phyloP scores from a whole-genome alignment of 495 filamentous ascomycete species.

The Talaromyces wortmannii region DNA sequence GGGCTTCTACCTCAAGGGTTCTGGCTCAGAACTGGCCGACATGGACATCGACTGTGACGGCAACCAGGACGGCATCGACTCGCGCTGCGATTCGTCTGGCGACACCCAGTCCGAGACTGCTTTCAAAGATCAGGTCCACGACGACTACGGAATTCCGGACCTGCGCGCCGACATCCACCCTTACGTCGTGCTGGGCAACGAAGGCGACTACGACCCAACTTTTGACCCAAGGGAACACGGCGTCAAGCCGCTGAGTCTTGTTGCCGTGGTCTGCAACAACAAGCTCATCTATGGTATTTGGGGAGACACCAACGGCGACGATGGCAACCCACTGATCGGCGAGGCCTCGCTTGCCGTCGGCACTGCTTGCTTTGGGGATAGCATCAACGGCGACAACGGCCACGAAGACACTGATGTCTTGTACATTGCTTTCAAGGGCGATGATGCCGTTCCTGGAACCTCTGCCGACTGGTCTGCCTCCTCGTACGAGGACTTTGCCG shows the following conservation, averaged over 20 bases:
- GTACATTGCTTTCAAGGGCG: conserved; percentile 45
- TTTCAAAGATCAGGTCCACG: conserved; percentile 41
- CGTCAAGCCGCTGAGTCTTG: conserved; percentile 53
- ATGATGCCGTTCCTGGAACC: conserved; percentile 34
- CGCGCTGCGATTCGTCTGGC: conserved; percentile 39
- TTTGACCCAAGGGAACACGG: conserved; percentile 46
- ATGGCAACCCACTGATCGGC: conserved; percentile 27
- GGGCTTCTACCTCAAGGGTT: conserved; percentile 23
- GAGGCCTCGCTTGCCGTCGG: conserved; percentile 49
- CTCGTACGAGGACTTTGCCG: conserved; percentile 34
- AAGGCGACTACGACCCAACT: conserved; percentile 16
- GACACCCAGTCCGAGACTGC: conserved; percentile 42
- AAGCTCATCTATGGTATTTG: conserved; percentile 57
- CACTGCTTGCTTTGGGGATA: conserved; percentile 38
- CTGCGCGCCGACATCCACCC: conserved; percentile 55
- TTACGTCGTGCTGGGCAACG: conserved; percentile 62
- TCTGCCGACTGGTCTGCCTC: conserved; percentile 38
- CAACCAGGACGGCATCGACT: conserved; percentile 39
- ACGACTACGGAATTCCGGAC: conserved; percentile 40
- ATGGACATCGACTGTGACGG: conserved; percentile 71
- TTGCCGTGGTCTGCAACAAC: conserved; percentile 36
- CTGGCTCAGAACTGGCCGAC: conserved; percentile 18
- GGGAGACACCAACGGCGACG: conserved; percentile 57
- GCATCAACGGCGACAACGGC: conserved; percentile 36
- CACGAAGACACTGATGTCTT: conserved; percentile 41